phyloP scores from a whole-genome alignment of 1,139 yeast species.

The Blastobotrys indianensis region DNA sequence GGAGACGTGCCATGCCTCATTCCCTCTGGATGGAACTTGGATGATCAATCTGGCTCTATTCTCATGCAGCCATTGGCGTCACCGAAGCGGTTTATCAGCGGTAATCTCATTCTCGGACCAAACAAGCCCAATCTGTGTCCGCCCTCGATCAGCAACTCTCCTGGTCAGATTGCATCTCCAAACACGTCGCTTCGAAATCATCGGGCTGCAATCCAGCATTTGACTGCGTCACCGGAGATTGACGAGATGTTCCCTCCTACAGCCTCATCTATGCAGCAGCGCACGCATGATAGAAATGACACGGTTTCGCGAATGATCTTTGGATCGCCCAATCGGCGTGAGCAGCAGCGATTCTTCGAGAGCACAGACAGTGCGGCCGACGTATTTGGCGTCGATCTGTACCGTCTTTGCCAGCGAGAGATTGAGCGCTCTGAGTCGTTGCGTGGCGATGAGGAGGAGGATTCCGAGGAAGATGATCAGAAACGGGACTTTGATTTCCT shows the following conservation, averaged over 20 bases:
- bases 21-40: neutral
- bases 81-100: conserved; percentile 13
- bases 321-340: conserved; percentile 38
- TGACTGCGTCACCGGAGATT: conserved; percentile 29
- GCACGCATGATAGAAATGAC: conserved; percentile 41
- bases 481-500: too few species aligned
- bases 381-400: conserved; percentile 52
- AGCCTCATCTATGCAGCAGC: neutral
- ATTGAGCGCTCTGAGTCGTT: conserved; percentile 29
- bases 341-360: conserved; percentile 24
- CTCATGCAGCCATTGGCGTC: conserved; percentile 9
- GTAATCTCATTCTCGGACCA: conserved; percentile 16
- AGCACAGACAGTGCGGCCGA: conserved; percentile 33
- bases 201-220: conserved; percentile 33
- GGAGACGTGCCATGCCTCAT: conserved; percentile 6
- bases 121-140: conserved; percentile 18
- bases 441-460: conserved; percentile 9
- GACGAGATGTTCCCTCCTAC: conserved; percentile 18
- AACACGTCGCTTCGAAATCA: conserved; percentile 26
- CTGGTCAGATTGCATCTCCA: conserved; percentile 21
- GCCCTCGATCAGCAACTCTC: conserved; percentile 9
- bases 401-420: conserved; percentile 52
- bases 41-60: neutral
- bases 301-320: conserved; percentile 40
- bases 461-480: neutral